A percentile compares a stretch with the other conserved stretches of the same genome.
Evolutionary conservation across 805 yeast genomes (phyloP).

Genomic region (Diddensiella transvaalensis): DNA sequence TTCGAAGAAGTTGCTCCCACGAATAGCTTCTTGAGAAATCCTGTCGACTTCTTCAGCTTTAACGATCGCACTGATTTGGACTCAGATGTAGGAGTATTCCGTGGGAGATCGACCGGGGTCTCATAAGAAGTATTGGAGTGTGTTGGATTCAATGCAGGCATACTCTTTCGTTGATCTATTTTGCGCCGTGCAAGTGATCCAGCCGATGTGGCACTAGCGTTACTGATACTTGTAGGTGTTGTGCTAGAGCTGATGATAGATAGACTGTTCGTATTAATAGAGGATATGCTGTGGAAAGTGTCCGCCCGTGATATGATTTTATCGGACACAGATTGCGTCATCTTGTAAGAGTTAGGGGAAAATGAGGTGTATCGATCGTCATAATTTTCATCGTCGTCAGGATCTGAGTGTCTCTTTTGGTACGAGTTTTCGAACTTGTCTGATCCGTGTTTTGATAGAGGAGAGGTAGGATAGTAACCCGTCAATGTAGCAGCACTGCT

Average conservation of each 20-base stretch:
- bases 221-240: constrained; percentile 45
- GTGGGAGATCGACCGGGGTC: constrained; percentile 24
- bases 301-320: constrained; percentile 16
- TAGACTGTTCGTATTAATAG: constrained; percentile 17
- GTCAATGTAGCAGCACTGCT: constrained; percentile 8
- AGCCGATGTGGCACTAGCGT: constrained; percentile 84
- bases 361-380: constrained; percentile 17
- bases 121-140: constrained; percentile 7
- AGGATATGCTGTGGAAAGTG: constrained; percentile 18
- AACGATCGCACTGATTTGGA: constrained; percentile 16
- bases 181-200: constrained; percentile 79
- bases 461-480: background rate
- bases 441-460: background rate
- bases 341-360: constrained; percentile 20
- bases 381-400: constrained; percentile 13
- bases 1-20: constrained; percentile 1
- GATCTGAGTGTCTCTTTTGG: too few species aligned
- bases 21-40: constrained; percentile 28
- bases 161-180: constrained; percentile 4
- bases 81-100: constrained; percentile 11
- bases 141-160: background rate
- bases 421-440: background rate
- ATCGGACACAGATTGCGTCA: constrained; percentile 1
- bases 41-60: constrained; percentile 30
- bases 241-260: constrained; percentile 21